phyloP scores from a whole-genome alignment of 257 asterid genomes.

The Henckelia pumila region DNA sequence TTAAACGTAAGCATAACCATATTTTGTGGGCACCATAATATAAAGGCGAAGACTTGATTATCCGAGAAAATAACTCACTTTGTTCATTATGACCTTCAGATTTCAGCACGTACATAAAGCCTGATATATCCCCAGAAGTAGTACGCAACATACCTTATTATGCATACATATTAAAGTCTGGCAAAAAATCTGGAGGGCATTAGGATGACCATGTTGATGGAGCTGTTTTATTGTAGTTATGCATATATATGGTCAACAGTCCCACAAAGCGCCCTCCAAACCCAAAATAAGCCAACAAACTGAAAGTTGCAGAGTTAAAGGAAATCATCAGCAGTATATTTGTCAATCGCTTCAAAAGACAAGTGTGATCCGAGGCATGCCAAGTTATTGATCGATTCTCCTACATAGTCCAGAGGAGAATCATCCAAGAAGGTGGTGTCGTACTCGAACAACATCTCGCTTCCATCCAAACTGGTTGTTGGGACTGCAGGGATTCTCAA shows the following conservation, averaged over 20 bases:
- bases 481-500: slow-evolving; percentile 18
- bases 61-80: background rate
- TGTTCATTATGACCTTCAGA: too few species aligned
- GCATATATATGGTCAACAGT: slow-evolving; percentile 25
- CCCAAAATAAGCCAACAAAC: slow-evolving; percentile 6
- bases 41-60: background rate
- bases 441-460: slow-evolving; percentile 29
- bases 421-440: slow-evolving; percentile 37
- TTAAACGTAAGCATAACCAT: background rate
- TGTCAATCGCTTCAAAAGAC: slow-evolving; percentile 32
- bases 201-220: slow-evolving; percentile 2
- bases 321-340: slow-evolving; percentile 28
- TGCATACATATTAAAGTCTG: slow-evolving; percentile 7
- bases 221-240: slow-evolving; percentile 27
- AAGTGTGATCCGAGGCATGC: slow-evolving; percentile 28
- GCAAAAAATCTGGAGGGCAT: slow-evolving; percentile 14
- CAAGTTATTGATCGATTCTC: slow-evolving; percentile 32
- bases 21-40: background rate
- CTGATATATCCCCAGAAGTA: too few species aligned
- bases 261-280: slow-evolving; percentile 11
- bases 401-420: slow-evolving; percentile 44
- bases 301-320: background rate
- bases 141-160: background rate
- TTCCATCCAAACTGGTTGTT: background rate
- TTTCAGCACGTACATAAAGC: too few species aligned